These are phyloP conservation scores for Cyclotella choctawhatcheeana DNA, from an alignment of 108 stramenopile genomes.

Conservation along the genomic window DNA sequence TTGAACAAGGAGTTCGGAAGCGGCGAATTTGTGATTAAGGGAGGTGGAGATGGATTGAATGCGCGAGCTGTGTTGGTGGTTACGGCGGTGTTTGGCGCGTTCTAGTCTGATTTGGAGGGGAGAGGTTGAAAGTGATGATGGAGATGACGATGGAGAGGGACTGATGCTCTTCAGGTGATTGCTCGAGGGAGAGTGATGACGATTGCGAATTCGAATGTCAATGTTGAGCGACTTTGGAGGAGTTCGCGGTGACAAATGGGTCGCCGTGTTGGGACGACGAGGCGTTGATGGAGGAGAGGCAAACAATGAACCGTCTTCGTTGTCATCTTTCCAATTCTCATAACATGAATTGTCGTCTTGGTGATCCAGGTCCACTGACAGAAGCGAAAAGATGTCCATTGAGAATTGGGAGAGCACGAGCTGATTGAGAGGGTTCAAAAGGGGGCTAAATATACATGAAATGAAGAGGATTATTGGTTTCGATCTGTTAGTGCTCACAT, in stretches of 20 bases:
- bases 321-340: no score
- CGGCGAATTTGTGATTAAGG: constrained; percentile 1
- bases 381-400: constrained; percentile 37
- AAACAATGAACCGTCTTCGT: neutral
- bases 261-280: constrained; percentile 12
- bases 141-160: neutral
- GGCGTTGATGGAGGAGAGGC: constrained; percentile 5
- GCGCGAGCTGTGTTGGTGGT: constrained; percentile 6
- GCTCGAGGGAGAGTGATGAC: neutral
- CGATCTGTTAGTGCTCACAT: no score
- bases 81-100: constrained; percentile 28
- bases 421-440: no score
- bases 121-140: constrained; percentile 7
- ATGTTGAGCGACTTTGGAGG: neutral
- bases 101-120: constrained; percentile 30
- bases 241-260: neutral
- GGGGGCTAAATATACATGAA: no score
- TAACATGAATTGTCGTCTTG: neutral
- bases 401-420: no score
- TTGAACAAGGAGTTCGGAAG: neutral
- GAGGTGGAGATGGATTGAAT: neutral
- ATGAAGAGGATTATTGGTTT: no score
- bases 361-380: neutral
- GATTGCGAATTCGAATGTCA: neutral
- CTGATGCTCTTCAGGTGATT: neutral